phyloP scores from a whole-genome alignment of 2,329 filamentous ascomycete species.

The Cordyceps militaris region DNA sequence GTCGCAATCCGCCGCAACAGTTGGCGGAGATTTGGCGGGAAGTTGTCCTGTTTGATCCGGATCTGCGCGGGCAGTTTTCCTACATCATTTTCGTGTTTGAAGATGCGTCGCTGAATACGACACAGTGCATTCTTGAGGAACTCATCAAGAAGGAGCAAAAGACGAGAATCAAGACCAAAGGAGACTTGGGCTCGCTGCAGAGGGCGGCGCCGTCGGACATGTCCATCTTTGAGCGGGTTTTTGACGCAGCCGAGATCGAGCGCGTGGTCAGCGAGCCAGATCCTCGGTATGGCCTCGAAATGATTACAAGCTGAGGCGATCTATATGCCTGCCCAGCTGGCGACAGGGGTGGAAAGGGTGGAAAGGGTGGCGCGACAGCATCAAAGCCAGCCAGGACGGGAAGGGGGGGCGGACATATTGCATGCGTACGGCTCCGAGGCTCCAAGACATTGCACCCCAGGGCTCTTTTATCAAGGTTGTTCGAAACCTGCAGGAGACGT shows the following conservation, averaged over 20 bases:
- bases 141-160: conserved; percentile 44
- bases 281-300: conserved; percentile 47
- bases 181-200: conserved; percentile 17
- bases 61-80: conserved; percentile 54
- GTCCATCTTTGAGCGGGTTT: conserved; percentile 47
- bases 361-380: not conserved
- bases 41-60: conserved; percentile 54
- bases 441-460: not conserved
- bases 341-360: not conserved
- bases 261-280: conserved; percentile 44
- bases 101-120: conserved; percentile 46
- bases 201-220: conserved; percentile 35
- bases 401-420: not conserved
- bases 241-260: conserved; percentile 43
- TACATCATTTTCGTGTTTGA: conserved; percentile 61
- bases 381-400: not conserved
- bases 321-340: not conserved
- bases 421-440: conserved; percentile 1
- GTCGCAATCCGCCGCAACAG: conserved; percentile 58
- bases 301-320: conserved; percentile 36
- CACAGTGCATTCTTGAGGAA: conserved; percentile 47
- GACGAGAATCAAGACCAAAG: conserved; percentile 24
- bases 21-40: conserved; percentile 61
- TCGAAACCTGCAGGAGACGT: conserved; percentile 1
- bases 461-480: not conserved